Base-by-base conservation (phyloP, 2,329 filamentous ascomycete species). In the Cordyceps pruinosa region DNA sequence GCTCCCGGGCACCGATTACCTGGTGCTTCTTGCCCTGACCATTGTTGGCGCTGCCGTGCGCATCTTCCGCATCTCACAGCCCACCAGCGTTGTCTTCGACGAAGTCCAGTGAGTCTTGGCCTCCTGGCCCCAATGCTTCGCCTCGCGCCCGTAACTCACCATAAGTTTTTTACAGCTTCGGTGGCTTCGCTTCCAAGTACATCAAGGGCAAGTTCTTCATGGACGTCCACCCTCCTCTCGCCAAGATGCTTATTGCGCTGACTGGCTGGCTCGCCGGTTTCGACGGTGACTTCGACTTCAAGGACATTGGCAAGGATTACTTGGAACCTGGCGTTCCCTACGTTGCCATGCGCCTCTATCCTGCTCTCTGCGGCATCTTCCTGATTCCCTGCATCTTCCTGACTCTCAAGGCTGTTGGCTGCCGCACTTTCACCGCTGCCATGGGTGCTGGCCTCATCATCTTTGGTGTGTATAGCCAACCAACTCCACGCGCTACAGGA, bases 171-270 rank as follows among this genome's bases (percentile, higher is more conserved):
- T 61, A 63, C 68, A 96, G 91, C 75, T 99, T 99, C 72, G 94
- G 94, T 72, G 94, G 94, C 49, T 99, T 99, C 71, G 94, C 94
- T 63, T 90, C 89, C 66, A 99, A 99, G 75, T 99, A 99, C 74
- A 97, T 99, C 81, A 97, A 99, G 80, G 94, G 94, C 68, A 88
- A 82, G 71, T 99, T 99, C 82, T 99, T 99, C 74, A 99, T 99
- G 94, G 94, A 99, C 71, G 94, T 99, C n/a, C 94, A 99, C 71
- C 94, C 94, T 32, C 94, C 94, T 46, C 81, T 99, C 60, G 94
- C 94, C 63, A 99, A 99, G 79, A 84, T 99, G 70, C 85, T 99
- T 64, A 93, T 99, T 67, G 96, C 94, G 53, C 83, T 99, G 60
- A 91, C 92, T 62, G 94, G 93, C 65, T 99, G 89, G 86, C 75